Base-by-base conservation (phyloP, 2,329 filamentous ascomycete species). In the Amauroascus niger region DNA sequence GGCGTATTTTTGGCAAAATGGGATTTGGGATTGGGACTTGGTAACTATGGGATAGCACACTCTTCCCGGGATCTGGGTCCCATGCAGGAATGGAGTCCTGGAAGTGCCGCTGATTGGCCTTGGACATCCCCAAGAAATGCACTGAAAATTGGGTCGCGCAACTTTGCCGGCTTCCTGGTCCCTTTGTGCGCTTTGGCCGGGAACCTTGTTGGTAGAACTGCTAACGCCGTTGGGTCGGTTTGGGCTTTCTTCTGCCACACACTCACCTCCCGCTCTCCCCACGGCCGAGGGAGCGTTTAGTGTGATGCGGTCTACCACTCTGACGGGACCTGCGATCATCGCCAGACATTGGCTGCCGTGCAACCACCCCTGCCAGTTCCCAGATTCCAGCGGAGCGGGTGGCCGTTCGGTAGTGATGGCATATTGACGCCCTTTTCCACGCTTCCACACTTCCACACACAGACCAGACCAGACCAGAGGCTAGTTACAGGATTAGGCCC, bases 301-400 rank as follows among this genome's bases (percentile, higher is more conserved):
- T 28, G 40, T 39, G 28, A 14, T 46, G 18, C 39, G 50, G 50
- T 46, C 30, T 46, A 52, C 50, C 50, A 52, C 40, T 46, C 50
- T 52, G 50, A 52, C 32, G 50, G 50, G 50, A 46, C 50, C 18
- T 41, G 39, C 6, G 39, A 41, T 41, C 39, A 52, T 24, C 49
- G 6, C 11, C 16, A 41, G 26, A 44, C 28, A 52, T 24, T 45
- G 35, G 49, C 20, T 20, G 43, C 43, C 2, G n/a, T 3, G n/a
- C 4, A 41, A 6, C 28, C 30, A 47, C 16, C 49, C 50, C 30
- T 52, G 50, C 50, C 3, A 46, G n/a, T n/a, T 33, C 14, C 49
- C 37, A 35, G 8, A 52, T 45, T 28, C 50, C 50, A 46, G 30
- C 50, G n/a, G n/a, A 20, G 20, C 40, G 50, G 50, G n/a, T n/a